Percentiles rank a stretch among this genome's conserved stretches.
Conservation (phyloP, 805 yeast genomes). For the Priceomyces medius region DNA sequence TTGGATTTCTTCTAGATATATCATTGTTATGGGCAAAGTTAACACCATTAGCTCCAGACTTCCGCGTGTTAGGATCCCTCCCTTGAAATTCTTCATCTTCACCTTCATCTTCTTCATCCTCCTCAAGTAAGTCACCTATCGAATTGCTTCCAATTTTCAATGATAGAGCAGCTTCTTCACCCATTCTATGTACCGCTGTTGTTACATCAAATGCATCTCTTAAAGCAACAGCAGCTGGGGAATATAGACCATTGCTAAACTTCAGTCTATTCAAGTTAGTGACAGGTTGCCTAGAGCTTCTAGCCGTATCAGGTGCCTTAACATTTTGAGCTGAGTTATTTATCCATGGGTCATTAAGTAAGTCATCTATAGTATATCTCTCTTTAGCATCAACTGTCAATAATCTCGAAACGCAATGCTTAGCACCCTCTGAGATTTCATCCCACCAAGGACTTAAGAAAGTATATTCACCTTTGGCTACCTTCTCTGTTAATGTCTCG, state of each 20-base stretch:
- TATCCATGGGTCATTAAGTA: constrained; percentile 78
- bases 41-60: background rate
- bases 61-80: too few species aligned
- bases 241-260: constrained; percentile 35
- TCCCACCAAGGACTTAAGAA: constrained; percentile 90
- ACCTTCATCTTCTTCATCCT: constrained; percentile 30
- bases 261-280: constrained; percentile 22
- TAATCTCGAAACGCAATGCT: constrained; percentile 63
- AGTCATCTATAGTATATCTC: constrained; percentile 70
- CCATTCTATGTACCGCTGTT: constrained; percentile 80
- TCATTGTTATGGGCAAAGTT: background rate
- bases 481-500: constrained; percentile 71
- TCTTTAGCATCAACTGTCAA: constrained; percentile 68
- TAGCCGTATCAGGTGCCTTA: constrained; percentile 1
- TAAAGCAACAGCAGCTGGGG: constrained; percentile 77
- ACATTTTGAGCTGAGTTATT: constrained; percentile 2
- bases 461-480: constrained; percentile 75
- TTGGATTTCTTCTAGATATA: background rate
- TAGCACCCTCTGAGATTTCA: constrained; percentile 68
- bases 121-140: constrained; percentile 32
- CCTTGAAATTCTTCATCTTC: constrained; percentile 1
- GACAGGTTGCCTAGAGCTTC: constrained; percentile 22
- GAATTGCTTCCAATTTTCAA: constrained; percentile 13
- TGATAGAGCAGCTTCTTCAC: constrained; percentile 55
- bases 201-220: constrained; percentile 86